Base-by-base conservation (phyloP, 257 asterid genomes). In the Gentiana straminea region DNA sequence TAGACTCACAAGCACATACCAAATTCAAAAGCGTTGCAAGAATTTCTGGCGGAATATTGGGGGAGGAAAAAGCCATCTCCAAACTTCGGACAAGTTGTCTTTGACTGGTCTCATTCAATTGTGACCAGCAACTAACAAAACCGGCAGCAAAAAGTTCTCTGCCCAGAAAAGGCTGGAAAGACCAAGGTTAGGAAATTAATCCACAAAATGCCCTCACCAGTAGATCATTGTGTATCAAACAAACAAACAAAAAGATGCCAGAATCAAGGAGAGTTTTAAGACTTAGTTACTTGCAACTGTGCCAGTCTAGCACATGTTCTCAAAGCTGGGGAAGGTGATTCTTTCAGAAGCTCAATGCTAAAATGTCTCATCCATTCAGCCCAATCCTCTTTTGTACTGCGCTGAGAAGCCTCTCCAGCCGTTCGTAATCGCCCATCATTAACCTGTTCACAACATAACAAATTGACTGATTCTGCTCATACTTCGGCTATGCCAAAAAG, bases 361-460 rank as follows among this genome's bases (percentile, higher is more conserved):
- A 84, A 91, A 78, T 91, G 98, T 61, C 98, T 79, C 98, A 91
- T 91, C 98, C 98, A 91, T 79, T 91, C 98, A 58, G 96, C 93
- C 98, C 98, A 91, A 67, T 91, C 98, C 72, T 91, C 98, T 81
- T 79, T 84, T 8, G 98, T 91, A 69, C 98, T 91, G 68, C 98
- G 95, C 56, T 91, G 95, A 68, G 99, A 92, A 68, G 99, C 99
- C 78, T 92, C 99, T 35, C 95, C 95, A 55, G 99, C 99, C 54
- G 88, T 81, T 38, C 91, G 93, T 67, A 92, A 66, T 59, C 94
- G 83, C 60, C 82, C 81, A 69, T 85, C 99, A 59, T 92, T 82
- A 55, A 92, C 94, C 99, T 91, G 70, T 41, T 41, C 10, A 41
- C 7, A 41, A 41, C 46, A 35, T 69, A 12, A 64, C 36, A 61